phyloP scores from a whole-genome alignment of 805 yeast genomes.

The Candida manassasensis region DNA sequence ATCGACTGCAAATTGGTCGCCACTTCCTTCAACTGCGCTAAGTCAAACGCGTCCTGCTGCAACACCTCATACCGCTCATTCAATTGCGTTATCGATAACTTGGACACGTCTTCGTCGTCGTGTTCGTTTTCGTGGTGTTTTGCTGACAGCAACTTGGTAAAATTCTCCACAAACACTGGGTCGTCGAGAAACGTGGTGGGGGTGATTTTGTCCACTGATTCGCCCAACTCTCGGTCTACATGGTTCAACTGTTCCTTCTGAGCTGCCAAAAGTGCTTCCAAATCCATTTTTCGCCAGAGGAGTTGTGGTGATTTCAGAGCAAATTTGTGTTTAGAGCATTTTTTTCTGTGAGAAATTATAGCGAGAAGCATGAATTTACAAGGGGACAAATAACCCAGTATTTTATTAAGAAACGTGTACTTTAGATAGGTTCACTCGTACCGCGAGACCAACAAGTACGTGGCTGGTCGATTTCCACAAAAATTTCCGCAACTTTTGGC shows the following conservation, averaged over 20 bases:
- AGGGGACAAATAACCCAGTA: too few relatives aligned
- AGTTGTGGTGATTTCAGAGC: background rate
- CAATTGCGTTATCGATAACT: conserved; percentile 10
- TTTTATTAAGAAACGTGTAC: too few relatives aligned
- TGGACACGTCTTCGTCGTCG: conserved; percentile 2
- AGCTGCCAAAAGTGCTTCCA: background rate
- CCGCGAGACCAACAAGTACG: too few relatives aligned
- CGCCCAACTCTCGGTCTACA: background rate
- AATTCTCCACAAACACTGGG: conserved; percentile 3
- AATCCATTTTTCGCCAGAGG: background rate
- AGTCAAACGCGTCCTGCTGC: conserved; percentile 10
- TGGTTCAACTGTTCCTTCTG: conserved; percentile 3
- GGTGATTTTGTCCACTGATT: background rate
- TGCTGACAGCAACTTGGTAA: background rate
- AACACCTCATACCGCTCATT: conserved; percentile 9
- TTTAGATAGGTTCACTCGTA: too few relatives aligned
- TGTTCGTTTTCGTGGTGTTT: background rate
- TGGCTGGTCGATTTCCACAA: too few relatives aligned
- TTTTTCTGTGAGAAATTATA: too few relatives aligned
- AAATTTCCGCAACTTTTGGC: too few relatives aligned
- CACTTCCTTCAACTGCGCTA: conserved; percentile 11
- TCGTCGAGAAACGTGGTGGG: conserved; percentile 1
- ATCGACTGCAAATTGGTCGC: conserved; percentile 2
- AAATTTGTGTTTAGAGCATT: too few relatives aligned
- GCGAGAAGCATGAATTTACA: too few relatives aligned